phyloP scores from a whole-genome alignment of 139 green algal species.

The Ostreobium quekettii region DNA sequence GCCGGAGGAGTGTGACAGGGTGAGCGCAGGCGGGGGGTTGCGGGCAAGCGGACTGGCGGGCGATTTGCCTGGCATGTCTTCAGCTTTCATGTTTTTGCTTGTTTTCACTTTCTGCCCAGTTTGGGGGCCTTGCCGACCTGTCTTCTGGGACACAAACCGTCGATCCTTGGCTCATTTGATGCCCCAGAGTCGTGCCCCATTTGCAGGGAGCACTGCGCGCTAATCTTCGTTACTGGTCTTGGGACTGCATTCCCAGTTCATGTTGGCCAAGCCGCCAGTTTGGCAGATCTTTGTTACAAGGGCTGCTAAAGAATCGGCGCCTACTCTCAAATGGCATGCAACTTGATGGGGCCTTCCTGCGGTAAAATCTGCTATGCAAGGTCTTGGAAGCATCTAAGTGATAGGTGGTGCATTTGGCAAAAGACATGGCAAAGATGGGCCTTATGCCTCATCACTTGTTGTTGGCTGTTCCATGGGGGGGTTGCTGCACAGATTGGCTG shows the following conservation, averaged over 20 bases:
- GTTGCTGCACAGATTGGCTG: no score
- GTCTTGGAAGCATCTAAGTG: no score
- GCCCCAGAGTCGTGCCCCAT: not conserved
- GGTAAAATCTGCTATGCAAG: not conserved
- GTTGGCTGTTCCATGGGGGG: not conserved
- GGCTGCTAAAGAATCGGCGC: no score
- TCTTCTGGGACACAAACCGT: not conserved
- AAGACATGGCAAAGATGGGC: not conserved
- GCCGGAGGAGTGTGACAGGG: slow-evolving; percentile 79
- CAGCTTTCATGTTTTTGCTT: no score
- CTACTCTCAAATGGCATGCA: not conserved
- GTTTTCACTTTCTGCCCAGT: not conserved
- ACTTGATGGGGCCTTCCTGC: not conserved
- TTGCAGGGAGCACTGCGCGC: no score
- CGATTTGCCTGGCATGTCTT: no score
- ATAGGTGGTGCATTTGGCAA: not conserved
- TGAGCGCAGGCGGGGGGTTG: slow-evolving; percentile 10
- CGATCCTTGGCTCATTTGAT: not conserved
- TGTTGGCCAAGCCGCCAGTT: not conserved
- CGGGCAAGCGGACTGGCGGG: not conserved
- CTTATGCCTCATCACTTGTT: not conserved
- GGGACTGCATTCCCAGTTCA: not conserved
- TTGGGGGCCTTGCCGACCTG: not conserved
- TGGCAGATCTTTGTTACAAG: not conserved
- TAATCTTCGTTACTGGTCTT: not conserved